phyloP scores from a whole-genome alignment of 805 yeast species.

The Candida pini region DNA sequence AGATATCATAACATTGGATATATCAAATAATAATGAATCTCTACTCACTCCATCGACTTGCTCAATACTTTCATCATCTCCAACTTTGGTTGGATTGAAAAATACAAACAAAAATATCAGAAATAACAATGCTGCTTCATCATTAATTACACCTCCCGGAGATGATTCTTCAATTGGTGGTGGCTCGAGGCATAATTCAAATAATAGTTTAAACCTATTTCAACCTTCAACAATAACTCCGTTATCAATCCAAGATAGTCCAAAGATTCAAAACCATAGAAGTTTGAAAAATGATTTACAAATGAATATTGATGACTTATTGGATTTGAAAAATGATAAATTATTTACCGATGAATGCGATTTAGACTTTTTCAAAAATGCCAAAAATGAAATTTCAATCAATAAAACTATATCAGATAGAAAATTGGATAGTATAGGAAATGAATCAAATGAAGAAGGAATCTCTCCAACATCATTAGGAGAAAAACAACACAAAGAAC shows the following conservation, averaged over 20 bases:
- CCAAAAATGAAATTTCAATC: too few relatives aligned
- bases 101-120: slow-evolving; percentile 1
- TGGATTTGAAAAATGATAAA: slow-evolving; percentile 22
- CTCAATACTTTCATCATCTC: slow-evolving; percentile 11
- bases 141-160: slow-evolving; percentile 24
- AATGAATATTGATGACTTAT: slow-evolving; percentile 20
- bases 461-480: background rate
- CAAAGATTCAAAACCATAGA: slow-evolving; percentile 5
- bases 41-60: slow-evolving; percentile 19
- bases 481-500: slow-evolving; percentile 1
- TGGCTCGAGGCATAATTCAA: slow-evolving; percentile 5
- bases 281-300: slow-evolving; percentile 8
- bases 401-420: too few relatives aligned
- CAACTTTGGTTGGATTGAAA: slow-evolving; percentile 4
- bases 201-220: slow-evolving; percentile 1
- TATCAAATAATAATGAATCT: too few relatives aligned
- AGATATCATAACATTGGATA: slow-evolving; percentile 9
- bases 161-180: slow-evolving; percentile 8
- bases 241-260: slow-evolving; percentile 19
- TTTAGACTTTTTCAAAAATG: slow-evolving; percentile 18
- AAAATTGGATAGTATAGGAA: slow-evolving; percentile 5
- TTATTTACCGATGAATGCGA: slow-evolving; percentile 17
- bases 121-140: slow-evolving; percentile 3
- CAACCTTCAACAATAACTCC: slow-evolving; percentile 15
- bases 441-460: background rate